phyloP scores from a whole-genome alignment of 2,329 filamentous ascomycete species.

The Ustulina deusta region DNA sequence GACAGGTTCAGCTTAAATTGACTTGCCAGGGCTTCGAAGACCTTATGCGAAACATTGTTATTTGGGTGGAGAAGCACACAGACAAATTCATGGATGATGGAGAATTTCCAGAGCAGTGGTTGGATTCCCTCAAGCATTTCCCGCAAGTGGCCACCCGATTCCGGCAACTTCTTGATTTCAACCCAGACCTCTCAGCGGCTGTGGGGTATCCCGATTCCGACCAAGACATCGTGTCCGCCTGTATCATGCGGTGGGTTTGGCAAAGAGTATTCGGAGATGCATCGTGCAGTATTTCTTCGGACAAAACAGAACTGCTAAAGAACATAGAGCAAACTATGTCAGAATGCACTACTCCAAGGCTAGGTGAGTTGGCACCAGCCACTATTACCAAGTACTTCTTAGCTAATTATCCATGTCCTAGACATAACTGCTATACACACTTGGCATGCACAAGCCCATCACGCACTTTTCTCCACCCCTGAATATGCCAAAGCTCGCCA shows the following conservation, averaged over 20 bases:
- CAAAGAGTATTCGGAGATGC: background rate
- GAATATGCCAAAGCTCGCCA: background rate
- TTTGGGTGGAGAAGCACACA: constrained; percentile 20
- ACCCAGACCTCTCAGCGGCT: background rate
- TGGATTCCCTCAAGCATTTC: background rate
- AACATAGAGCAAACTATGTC: background rate
- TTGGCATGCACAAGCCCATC: constrained; percentile 17
- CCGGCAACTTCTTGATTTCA: background rate
- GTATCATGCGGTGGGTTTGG: constrained; percentile 2
- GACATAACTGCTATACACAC: background rate
- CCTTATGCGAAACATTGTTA: background rate
- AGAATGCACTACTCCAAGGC: background rate
- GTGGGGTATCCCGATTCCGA: constrained; percentile 13
- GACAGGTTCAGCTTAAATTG: background rate
- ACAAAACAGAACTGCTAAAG: background rate
- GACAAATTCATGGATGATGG: background rate
- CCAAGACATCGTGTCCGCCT: constrained; percentile 10
- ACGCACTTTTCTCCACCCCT: constrained; percentile 13
- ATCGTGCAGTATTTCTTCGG: background rate
- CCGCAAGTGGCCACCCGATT: background rate
- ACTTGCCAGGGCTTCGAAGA: constrained; percentile 2
- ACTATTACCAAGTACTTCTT: background rate
- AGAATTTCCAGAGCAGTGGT: background rate
- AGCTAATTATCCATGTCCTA: background rate
- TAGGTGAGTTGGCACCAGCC: background rate